Base-by-base conservation (phyloP, 768 basidiomycete genomes). In the Gautieria morchelliformis region DNA sequence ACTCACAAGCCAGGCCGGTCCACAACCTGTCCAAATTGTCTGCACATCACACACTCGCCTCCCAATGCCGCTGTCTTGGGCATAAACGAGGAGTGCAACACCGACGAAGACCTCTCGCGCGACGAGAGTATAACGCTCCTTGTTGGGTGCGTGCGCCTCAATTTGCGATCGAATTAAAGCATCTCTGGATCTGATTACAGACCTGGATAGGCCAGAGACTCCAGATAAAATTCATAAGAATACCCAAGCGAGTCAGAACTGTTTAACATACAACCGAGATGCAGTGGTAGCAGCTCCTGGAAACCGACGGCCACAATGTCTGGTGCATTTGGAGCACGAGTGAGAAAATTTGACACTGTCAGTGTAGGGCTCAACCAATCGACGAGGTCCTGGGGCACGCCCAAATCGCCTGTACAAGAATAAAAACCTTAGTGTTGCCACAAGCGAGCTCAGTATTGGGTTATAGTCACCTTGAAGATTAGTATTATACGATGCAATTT, bases 231-330 rank as follows among this genome's bases (percentile, higher is more conserved):
- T 8, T 9, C 4, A n/a, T n/a, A 19, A 44, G 20, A 8, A 14
- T n/a, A 44, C 42, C 17, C 42, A n/a, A 19, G 5, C n/a, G 42
- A 17, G 9, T n/a, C n/a, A 32, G 50, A 33, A 45, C n/a, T 55
- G 82, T 87, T 63, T 70, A 92, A 82, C 87, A 63, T 70, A 92
- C 88, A 77, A 60, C 89, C 87, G 41, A 93, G 82, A 66, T 94
- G 89, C 3, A 98, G 76, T 6, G 93, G 93, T 12, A 95, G 75
- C 24, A 96, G 76, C 68, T 98, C 95, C 68, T 98, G 95, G 62
- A 96, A 93, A 2, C 91, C 92, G 53, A 97, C 87, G 6, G 85
- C 93, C 42, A 95, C 79, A 33, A 94, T 80, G 67, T 93, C 92
- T 41, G 93, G 91, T 5, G 89, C 81, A 58, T 82, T 73, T 55